Conservation (phyloP, 139 green algal genomes). For the Dunaliella sp. region DNA sequence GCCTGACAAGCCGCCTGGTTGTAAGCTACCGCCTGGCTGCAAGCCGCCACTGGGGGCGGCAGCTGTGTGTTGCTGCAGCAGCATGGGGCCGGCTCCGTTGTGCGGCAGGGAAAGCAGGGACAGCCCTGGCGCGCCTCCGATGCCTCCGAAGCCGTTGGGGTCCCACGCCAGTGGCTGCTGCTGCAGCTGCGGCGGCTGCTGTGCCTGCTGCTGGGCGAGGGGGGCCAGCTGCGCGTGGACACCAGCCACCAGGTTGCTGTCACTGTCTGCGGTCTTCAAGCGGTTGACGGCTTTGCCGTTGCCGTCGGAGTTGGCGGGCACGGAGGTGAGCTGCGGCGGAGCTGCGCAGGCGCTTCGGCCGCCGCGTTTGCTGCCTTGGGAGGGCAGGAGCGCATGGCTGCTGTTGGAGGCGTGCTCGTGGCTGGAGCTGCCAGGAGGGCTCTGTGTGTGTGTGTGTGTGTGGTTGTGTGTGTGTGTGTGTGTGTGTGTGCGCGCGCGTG, state of each 20-base stretch:
- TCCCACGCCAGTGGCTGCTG: neutral
- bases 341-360: neutral
- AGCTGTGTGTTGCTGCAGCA: neutral
- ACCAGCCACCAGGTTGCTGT: neutral
- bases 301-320: neutral
- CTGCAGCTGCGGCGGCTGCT: neutral
- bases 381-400: too few relatives aligned
- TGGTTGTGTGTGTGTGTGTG: too few relatives aligned
- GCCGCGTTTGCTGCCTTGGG: neutral
- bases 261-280: neutral
- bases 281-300: too few relatives aligned
- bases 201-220: neutral
- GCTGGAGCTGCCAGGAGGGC: too few relatives aligned
- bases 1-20: neutral
- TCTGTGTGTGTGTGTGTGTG: too few relatives aligned
- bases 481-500: too few relatives aligned
- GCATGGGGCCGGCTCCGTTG: neutral
- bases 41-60: neutral
- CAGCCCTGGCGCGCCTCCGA: neutral
- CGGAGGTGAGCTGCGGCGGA: neutral
- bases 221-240: neutral
- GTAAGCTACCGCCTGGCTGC: neutral
- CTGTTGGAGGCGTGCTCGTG: too few relatives aligned
- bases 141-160: neutral
- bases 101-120: neutral